Base-by-base conservation (phyloP, 805 yeast species). In the Hanseniaspora vineae region DNA sequence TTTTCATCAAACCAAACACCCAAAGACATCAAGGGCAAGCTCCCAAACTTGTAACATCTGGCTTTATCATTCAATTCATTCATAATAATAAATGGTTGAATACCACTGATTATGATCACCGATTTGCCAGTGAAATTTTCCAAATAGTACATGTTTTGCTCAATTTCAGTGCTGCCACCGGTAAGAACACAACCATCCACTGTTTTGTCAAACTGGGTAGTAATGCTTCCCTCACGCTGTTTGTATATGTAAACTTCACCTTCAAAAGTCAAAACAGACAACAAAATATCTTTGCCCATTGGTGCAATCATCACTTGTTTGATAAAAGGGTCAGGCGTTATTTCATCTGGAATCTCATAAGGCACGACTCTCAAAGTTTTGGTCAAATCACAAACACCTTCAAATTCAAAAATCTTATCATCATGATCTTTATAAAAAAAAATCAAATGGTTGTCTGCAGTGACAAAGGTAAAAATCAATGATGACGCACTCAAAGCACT, bases 181-280 rank as follows among this genome's bases (percentile, higher is more conserved):
- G 84, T 72, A 55, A 78, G 81, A 1, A 89, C 83, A 60, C 83
- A 83, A 48, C 78, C 82, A 1, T 48, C 50, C 13, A 19, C 32
- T 13, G 29, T 44, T 32, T 48, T 39, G 42, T 44, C 15, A 48
- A 45, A 8, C 61, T 77, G 23, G 5, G 19, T 48, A 6, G 47
- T 48, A 15, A 44, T 33, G 19, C 35, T 42, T 17, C 42, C 44
- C n/a, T 20, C 32, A n/a, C 45, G 15, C 35, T 80, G 66, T 54
- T 77, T 78, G 60, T 87, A 88, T 45, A 84, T 66, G 35, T 77
- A 67, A 2, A 87, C 66, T 59, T 86, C 92, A 55, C 94, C 95
- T 46, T 94, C 92, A 58, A 80, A 76, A 0, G 95, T 87, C 45
- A 86, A 64, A 8, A 85, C 69, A 0, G 87, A 72, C 49, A 88